These are phyloP conservation scores for Acidomyces sp. DNA, from an alignment of 495 filamentous ascomycete species.

Conservation along the genomic window DNA sequence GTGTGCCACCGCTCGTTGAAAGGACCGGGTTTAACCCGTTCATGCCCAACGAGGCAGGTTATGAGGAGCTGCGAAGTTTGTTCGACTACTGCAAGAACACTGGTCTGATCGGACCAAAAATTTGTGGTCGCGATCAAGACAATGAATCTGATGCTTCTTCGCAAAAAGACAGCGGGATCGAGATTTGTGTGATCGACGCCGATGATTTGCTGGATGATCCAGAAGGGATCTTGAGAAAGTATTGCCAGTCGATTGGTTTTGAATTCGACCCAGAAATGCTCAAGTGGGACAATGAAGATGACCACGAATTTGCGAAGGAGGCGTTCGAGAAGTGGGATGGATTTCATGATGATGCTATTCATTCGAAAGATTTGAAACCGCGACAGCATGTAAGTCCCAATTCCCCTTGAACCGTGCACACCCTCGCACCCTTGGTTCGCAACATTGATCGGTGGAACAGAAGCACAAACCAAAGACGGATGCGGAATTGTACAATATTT, in stretches of 20 bases:
- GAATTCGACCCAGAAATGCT: slow-evolving; percentile 63
- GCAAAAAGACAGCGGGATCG: slow-evolving; percentile 26
- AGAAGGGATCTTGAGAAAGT: slow-evolving; percentile 54
- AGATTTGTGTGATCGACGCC: slow-evolving; percentile 85
- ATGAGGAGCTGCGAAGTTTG: slow-evolving; percentile 66
- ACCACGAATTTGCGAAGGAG: slow-evolving; percentile 47
- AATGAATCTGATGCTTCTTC: slow-evolving; percentile 17
- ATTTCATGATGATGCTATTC: slow-evolving; percentile 88
- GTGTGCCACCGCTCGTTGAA: slow-evolving; percentile 68
- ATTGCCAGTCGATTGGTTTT: slow-evolving; percentile 65
- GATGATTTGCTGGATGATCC: slow-evolving; percentile 86
- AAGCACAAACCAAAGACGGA: slow-evolving; percentile 47
- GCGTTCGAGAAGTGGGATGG: slow-evolving; percentile 93
- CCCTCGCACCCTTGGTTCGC: too few relatives aligned
- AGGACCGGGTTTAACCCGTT: slow-evolving; percentile 80
- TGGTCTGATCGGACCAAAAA: slow-evolving; percentile 49
- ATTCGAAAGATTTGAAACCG: slow-evolving; percentile 58
- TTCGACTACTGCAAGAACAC: slow-evolving; percentile 65
- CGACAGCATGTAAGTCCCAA: slow-evolving; percentile 54
- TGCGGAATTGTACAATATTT: slow-evolving; percentile 63
- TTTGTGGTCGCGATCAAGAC: slow-evolving; percentile 35
- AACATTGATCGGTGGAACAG: slow-evolving; percentile 24
- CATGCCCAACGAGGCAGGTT: slow-evolving; percentile 75
- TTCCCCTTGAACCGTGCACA: background rate
- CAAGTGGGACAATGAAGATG: slow-evolving; percentile 61